These are phyloP conservation scores for Brassica balearica DNA, from an alignment of 441 rosid species.

Conservation along the genomic window DNA sequence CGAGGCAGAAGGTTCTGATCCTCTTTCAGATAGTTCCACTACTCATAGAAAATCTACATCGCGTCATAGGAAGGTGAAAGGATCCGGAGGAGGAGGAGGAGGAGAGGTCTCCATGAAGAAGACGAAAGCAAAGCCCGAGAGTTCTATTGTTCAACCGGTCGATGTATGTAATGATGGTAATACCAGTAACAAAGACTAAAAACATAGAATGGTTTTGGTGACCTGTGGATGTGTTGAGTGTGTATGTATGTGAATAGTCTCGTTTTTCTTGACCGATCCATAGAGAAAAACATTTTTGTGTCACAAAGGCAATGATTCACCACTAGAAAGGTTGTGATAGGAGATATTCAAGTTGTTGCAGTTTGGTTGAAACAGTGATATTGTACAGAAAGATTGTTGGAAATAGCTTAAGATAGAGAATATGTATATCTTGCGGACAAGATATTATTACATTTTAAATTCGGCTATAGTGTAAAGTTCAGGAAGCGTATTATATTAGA, in stretches of 20 bases:
- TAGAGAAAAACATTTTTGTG: slow-evolving; percentile 2
- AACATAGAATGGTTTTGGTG: slow-evolving; percentile 18
- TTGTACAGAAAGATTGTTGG: neutral
- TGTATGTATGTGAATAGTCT: neutral
- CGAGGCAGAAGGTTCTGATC: slow-evolving; percentile 47
- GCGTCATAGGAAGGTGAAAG: slow-evolving; percentile 59
- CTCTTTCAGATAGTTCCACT: slow-evolving; percentile 39
- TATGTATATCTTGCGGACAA: neutral
- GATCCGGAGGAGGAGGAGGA: slow-evolving; percentile 40
- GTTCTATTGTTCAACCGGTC: neutral
- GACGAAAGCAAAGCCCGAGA: slow-evolving; percentile 43
- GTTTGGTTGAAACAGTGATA: neutral
- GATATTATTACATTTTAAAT: too few species aligned
- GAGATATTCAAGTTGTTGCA: neutral
- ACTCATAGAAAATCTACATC: slow-evolving; percentile 48
- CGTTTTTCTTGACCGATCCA: slow-evolving; percentile 3
- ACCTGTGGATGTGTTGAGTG: neutral
- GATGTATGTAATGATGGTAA: slow-evolving; percentile 17
- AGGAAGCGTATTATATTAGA: neutral
- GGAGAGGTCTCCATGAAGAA: slow-evolving; percentile 34
- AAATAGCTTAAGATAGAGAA: neutral
- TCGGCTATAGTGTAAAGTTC: neutral
- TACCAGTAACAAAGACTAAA: slow-evolving; percentile 22
- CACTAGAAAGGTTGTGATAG: neutral
- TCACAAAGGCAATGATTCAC: slow-evolving; percentile 24